Percentiles rank a stretch among this genome's conserved stretches.
Conservation (phyloP, 2,329 filamentous ascomycete genomes). For the Aspergillus fijiensis region DNA sequence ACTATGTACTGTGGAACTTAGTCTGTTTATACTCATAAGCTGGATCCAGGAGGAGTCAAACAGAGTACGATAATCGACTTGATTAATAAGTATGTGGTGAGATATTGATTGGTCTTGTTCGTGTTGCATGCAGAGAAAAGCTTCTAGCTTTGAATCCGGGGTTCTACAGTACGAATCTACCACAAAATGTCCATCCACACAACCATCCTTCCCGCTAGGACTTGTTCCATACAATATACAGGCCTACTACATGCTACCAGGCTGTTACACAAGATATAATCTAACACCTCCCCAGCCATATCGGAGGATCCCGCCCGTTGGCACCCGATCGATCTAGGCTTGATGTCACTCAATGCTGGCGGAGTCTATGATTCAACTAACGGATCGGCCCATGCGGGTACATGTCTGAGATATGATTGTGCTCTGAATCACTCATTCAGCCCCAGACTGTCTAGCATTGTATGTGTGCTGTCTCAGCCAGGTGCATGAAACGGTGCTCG, state of each 20-base stretch:
- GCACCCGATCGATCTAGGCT: slow-evolving; percentile 5
- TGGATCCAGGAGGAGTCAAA: too few relatives aligned
- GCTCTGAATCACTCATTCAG: too few relatives aligned
- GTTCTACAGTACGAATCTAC: neutral
- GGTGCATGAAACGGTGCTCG: too few relatives aligned
- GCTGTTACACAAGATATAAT: neutral
- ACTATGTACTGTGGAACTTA: neutral
- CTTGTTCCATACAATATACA: neutral
- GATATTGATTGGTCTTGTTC: neutral
- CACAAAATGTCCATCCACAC: too few relatives aligned
- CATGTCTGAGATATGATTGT: neutral
- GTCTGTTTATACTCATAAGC: neutral
- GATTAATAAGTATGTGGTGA: neutral
- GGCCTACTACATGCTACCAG: neutral
- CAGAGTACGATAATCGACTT: too few relatives aligned
- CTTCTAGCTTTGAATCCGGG: neutral
- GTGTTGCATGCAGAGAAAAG: neutral
- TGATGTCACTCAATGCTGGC: slow-evolving; percentile 3
- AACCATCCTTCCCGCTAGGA: too few relatives aligned
- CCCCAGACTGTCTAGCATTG: too few relatives aligned
- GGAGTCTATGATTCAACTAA: slow-evolving; percentile 4
- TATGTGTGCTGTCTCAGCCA: too few relatives aligned
- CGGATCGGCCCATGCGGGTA: neutral
- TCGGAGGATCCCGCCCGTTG: neutral
- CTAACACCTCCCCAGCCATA: neutral